Evolutionary conservation across 345 rosid genomes (phyloP).

Genomic region (Draba incana): DNA sequence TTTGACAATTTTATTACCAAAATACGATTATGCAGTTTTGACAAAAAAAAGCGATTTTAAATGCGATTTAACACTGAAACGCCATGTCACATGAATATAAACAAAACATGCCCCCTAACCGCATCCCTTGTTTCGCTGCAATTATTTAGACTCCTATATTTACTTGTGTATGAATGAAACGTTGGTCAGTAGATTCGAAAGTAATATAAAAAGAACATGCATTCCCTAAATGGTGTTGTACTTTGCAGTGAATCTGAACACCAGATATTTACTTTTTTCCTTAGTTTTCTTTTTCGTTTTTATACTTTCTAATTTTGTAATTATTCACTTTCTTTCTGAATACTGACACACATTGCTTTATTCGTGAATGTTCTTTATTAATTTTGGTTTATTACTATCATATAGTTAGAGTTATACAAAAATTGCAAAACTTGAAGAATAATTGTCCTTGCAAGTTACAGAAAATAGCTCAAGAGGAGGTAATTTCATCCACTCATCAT

Average conservation of each 20-base stretch:
- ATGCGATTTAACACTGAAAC: too few species aligned
- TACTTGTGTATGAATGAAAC: conserved; percentile 14
- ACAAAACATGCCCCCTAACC: too few species aligned
- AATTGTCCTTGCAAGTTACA: conserved; percentile 34
- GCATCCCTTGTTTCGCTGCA: neutral
- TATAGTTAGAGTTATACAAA: conserved; percentile 12
- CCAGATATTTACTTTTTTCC: conserved; percentile 14
- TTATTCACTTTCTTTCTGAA: conserved; percentile 25
- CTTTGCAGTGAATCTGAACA: conserved; percentile 28
- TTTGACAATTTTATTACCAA: too few species aligned
- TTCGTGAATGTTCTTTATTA: conserved; percentile 11
- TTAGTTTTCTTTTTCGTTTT: neutral
- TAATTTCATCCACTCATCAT: conserved; percentile 35
- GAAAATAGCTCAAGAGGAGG: conserved; percentile 34
- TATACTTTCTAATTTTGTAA: conserved; percentile 30
- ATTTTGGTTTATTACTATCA: conserved; percentile 2
- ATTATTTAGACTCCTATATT: neutral
- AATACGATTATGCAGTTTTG: too few species aligned
- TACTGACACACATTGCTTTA: conserved; percentile 31
- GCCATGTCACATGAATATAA: too few species aligned
- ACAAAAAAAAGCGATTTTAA: too few species aligned
- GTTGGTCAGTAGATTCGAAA: conserved; percentile 10
- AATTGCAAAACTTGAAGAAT: conserved; percentile 27
- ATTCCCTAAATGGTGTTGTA: conserved; percentile 23
- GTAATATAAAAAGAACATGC: neutral